phyloP scores from a whole-genome alignment of 805 yeast species.

The Ogataea paradorogensis region DNA sequence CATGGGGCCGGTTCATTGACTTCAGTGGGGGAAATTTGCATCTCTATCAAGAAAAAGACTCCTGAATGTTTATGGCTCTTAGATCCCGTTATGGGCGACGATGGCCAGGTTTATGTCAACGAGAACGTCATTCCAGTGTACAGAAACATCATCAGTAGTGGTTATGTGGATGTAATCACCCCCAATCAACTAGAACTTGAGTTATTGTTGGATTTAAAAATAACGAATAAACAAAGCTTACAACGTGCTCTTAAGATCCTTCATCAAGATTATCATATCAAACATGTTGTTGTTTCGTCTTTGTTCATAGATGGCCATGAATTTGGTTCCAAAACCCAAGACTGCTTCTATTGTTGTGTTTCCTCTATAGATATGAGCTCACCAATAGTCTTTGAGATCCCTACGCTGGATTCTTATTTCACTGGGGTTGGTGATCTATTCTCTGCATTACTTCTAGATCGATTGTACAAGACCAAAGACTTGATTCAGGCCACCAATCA shows the following conservation, averaged over 20 bases:
- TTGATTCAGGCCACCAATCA: constrained; percentile 45
- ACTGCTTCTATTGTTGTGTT: constrained; percentile 42
- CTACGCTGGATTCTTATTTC: constrained; percentile 73
- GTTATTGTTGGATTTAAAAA: constrained; percentile 44
- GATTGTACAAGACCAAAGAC: constrained; percentile 38
- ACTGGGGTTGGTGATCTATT: constrained; percentile 95
- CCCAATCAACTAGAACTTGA: constrained; percentile 93
- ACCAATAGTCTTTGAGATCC: constrained; percentile 45
- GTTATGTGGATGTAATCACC: constrained; percentile 67
- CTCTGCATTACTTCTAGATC: constrained; percentile 72
- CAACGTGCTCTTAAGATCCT: constrained; percentile 44
- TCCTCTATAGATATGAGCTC: constrained; percentile 32
- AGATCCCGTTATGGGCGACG: constrained; percentile 84
- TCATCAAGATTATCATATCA: constrained; percentile 48
- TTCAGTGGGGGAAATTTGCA: constrained; percentile 38
- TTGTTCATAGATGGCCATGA: constrained; percentile 29
- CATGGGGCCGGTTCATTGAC: constrained; percentile 53
- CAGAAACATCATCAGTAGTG: constrained; percentile 40
- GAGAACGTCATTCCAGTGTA: constrained; percentile 58
- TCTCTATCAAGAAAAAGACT: constrained; percentile 34
- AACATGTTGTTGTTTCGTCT: constrained; percentile 68
- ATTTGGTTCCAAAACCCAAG: constrained; percentile 17
- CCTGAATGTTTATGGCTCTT: constrained; percentile 50
- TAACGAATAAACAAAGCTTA: constrained; percentile 40
- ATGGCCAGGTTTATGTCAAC: constrained; percentile 65